Evolutionary conservation across 2,329 filamentous ascomycete species (phyloP), one percentile per base, ranked within the genome.

Genomic region (Chaetomium olivaceum): DNA sequence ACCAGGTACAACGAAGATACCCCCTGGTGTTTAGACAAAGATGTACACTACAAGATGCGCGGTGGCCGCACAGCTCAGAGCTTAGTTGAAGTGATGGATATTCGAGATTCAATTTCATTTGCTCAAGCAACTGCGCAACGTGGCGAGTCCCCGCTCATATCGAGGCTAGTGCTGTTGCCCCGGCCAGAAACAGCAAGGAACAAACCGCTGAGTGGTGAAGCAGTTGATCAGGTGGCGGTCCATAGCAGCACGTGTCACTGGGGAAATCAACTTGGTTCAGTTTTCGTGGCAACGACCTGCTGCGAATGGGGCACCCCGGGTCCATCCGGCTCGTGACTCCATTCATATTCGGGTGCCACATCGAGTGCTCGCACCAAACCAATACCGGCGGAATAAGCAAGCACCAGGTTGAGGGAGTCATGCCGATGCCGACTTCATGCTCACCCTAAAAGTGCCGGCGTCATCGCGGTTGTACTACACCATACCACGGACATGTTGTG

Each of bases 1-100:
- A 72, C 74, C 73, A 73, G 70, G 69, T 70, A 68, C 64, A 70
- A 71, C 71, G 71, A 74, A 73, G 73, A 75, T 75, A 75, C 74
- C 74, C 73, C 69, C 68, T 68, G 68, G 70, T 70, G 67, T 73
- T 67, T 71, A 70, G 68, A 63, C 63, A 67, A 67, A 65, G 50
- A 69, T 73, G 69, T 73, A 74, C 70, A 73, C 56, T 62, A 67
- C 59, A 68, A 70, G 64, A 69, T 64, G 63, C 61, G 68, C 58
- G 68, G 63, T 64, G 68, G 72, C 70, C 72, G 63, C 72, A 70
- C 72, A 69, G 70, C 72, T 65, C 64, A 64, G 48, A 64, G 62
- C 61, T 64, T 63, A 65, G 56, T 62, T 61, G 54, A 54, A 48
- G n/a, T 62, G 33, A 43, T 27, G 27, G 57, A 19, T 56, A 66